Conservation (phyloP, 768 basidiomycete genomes). For the Mycena galopus region DNA sequence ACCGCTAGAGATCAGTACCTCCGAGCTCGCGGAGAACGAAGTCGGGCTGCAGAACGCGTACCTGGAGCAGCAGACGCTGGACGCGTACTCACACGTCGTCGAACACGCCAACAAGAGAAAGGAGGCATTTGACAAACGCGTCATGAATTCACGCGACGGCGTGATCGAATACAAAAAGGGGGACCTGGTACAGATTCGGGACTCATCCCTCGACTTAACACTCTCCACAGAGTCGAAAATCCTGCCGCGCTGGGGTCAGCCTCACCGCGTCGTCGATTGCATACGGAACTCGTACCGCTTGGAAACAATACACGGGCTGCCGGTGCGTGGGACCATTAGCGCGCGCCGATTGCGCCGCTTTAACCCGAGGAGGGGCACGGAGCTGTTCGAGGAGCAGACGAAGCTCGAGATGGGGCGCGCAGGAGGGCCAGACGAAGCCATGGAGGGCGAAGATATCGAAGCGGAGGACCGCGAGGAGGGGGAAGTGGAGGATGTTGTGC, state of each 20-base stretch:
- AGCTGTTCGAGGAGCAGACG: neutral
- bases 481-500: no score
- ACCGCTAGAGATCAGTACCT: neutral
- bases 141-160: neutral
- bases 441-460: no score
- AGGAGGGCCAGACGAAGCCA: no score
- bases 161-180: neutral
- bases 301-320: neutral
- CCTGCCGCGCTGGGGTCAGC: neutral
- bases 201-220: neutral
- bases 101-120: neutral
- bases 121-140: neutral
- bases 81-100: constrained; percentile 25
- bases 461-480: no score
- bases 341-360: neutral
- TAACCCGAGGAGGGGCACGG: neutral
- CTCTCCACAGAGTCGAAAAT: neutral
- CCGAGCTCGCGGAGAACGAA: neutral
- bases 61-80: constrained; percentile 33
- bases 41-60: constrained; percentile 25
- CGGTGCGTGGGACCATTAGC: neutral
- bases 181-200: neutral
- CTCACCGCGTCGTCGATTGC: neutral
- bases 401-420: no score
- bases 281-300: neutral